phyloP scores from a whole-genome alignment of 75 land plant genomes.

The Adiantum capillusveneris region DNA sequence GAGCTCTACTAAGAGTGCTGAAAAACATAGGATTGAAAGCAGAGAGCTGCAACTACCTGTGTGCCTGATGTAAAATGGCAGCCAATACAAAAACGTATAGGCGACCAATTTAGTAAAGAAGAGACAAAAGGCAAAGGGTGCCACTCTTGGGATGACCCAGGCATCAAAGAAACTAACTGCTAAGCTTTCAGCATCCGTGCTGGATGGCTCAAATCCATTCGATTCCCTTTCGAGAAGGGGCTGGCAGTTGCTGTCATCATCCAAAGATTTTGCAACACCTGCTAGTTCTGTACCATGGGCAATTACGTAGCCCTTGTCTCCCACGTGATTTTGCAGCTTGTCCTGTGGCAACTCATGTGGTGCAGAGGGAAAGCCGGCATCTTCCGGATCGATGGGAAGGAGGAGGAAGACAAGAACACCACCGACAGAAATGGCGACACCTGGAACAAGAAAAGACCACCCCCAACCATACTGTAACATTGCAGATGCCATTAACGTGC shows the following conservation, averaged over 20 bases:
- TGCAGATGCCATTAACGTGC: conserved; percentile 21
- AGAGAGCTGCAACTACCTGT: too few species aligned
- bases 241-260: too few species aligned
- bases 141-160: conserved; percentile 94
- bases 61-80: conserved; percentile 90
- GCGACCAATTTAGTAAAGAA: conserved; percentile 94
- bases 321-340: too few species aligned
- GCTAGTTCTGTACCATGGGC: too few species aligned
- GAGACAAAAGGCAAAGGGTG: conserved; percentile 82
- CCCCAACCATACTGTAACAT: conserved; percentile 31
- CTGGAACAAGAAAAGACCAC: conserved; percentile 32
- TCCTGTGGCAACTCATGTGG: too few species aligned
- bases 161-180: conserved; percentile 84
- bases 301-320: too few species aligned
- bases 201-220: too few species aligned
- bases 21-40: too few species aligned
- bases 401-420: conserved; percentile 20
- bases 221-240: too few species aligned
- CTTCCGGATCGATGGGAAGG: conserved; percentile 21
- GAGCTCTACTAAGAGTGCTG: too few species aligned
- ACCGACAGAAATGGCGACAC: conserved; percentile 6
- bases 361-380: conserved; percentile 22
- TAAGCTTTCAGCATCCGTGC: neutral
- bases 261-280: too few species aligned
- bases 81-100: conserved; percentile 96